phyloP scores from a whole-genome alignment of 179 eudicot genomes.

The Monotropa hypopitys region DNA sequence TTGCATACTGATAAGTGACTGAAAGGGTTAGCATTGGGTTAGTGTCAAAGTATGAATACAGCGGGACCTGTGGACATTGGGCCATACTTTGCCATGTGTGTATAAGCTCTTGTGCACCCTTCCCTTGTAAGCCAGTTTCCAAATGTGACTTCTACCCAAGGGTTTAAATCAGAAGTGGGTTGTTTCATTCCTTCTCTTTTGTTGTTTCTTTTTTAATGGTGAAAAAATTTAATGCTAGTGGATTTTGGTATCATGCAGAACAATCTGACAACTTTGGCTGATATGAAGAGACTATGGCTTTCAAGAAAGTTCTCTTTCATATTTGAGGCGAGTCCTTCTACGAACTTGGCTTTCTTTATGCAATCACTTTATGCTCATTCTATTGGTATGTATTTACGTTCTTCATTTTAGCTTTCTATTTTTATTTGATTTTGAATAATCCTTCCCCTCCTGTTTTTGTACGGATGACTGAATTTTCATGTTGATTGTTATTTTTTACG shows the following conservation, averaged over 20 bases:
- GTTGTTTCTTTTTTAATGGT: neutral
- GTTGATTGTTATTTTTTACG: neutral
- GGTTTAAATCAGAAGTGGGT: neutral
- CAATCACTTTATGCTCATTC: slow-evolving; percentile 71
- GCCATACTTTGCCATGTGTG: neutral
- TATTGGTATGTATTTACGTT: slow-evolving; percentile 35
- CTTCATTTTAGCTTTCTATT: neutral
- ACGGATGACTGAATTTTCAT: neutral
- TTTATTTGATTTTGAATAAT: neutral
- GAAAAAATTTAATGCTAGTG: neutral
- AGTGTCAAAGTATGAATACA: neutral
- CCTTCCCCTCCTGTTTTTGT: neutral
- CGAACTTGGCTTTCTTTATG: slow-evolving; percentile 52
- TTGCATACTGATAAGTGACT: no score
- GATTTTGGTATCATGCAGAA: slow-evolving; percentile 23
- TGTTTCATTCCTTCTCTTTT: neutral
- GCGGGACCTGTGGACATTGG: neutral
- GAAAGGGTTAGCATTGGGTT: neutral
- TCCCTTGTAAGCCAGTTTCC: neutral
- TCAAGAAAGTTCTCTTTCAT: slow-evolving; percentile 66
- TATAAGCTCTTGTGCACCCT: neutral
- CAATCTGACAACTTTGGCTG: slow-evolving; percentile 33
- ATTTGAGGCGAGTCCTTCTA: slow-evolving; percentile 64
- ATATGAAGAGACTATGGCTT: slow-evolving; percentile 72
- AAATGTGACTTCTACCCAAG: neutral